Evolutionary conservation across 106 monocot genomes (phyloP).

Genomic region (Acorus calamus): DNA sequence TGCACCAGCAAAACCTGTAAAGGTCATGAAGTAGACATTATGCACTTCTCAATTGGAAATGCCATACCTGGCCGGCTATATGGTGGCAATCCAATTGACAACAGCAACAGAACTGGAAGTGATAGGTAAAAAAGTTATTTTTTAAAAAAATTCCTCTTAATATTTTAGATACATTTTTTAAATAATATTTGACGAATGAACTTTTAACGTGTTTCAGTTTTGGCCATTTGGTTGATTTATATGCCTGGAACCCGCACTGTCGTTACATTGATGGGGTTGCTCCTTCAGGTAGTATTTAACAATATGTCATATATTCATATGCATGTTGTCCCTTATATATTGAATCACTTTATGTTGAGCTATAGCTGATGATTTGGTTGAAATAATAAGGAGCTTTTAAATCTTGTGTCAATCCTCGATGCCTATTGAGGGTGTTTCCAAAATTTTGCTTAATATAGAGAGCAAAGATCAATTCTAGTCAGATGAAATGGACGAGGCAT

Average conservation of each 20-base stretch:
- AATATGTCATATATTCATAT: neutral
- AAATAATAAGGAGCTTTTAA: too few species aligned
- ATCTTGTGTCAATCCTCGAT: too few species aligned
- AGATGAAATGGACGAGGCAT: too few species aligned
- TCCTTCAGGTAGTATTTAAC: constrained; percentile 45
- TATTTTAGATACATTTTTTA: neutral
- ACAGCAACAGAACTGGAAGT: constrained; percentile 46
- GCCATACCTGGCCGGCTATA: constrained; percentile 93
- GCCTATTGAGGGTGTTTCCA: too few species aligned
- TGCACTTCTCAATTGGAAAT: constrained; percentile 99
- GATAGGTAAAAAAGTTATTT: constrained; percentile 45
- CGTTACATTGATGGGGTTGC: constrained; percentile 68
- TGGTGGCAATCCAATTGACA: constrained; percentile 77
- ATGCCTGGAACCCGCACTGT: constrained; percentile 97
- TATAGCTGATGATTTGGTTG: too few species aligned
- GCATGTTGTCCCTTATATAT: neutral
- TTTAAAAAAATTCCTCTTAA: neutral
- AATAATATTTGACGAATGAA: too few species aligned
- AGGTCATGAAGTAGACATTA: constrained; percentile 94
- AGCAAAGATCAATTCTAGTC: too few species aligned
- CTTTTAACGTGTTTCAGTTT: constrained; percentile 29
- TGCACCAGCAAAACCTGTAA: constrained; percentile 67
- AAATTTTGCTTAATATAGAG: too few species aligned
- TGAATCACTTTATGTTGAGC: too few species aligned
- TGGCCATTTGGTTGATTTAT: constrained; percentile 84